phyloP scores from a whole-genome alignment of 2,329 filamentous ascomycete genomes.

The Tolypocladium tropicale region DNA sequence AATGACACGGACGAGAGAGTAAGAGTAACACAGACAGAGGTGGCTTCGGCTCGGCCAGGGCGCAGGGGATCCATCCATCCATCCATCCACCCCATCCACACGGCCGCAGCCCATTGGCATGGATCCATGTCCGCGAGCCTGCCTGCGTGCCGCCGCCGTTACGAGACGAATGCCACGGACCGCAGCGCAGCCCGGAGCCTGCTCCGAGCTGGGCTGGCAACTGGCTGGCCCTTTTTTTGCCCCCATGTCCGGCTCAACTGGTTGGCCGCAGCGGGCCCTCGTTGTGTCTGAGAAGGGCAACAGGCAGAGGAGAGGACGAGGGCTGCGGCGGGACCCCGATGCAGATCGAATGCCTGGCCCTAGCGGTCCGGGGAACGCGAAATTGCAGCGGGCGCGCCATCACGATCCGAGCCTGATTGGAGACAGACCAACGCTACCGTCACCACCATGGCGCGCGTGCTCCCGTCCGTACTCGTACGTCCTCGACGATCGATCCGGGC shows the following conservation, averaged over 20 bases:
- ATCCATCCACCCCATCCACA: no score
- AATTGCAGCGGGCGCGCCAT: background rate
- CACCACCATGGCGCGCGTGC: background rate
- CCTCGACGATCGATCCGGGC: background rate
- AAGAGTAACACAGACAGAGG: no score
- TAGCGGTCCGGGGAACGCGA: background rate
- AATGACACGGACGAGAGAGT: background rate
- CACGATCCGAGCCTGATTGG: background rate
- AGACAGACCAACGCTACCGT: background rate
- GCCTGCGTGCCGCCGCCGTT: no score
- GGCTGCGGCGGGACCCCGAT: background rate
- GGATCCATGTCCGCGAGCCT: no score
- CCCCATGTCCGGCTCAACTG: background rate
- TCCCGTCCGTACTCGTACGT: background rate
- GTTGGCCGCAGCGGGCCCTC: background rate
- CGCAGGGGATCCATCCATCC: no score
- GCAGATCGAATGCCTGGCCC: background rate
- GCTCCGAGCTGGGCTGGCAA: no score
- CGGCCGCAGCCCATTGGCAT: no score
- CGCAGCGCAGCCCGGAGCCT: no score
- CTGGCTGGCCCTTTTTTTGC: no score
- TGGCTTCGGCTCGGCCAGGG: background rate
- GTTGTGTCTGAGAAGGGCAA: background rate
- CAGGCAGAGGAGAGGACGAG: no score
- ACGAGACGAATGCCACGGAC: no score